These are phyloP conservation scores for Brassica juncea DNA, from an alignment of 345 rosid genomes.

Conservation along the genomic window DNA sequence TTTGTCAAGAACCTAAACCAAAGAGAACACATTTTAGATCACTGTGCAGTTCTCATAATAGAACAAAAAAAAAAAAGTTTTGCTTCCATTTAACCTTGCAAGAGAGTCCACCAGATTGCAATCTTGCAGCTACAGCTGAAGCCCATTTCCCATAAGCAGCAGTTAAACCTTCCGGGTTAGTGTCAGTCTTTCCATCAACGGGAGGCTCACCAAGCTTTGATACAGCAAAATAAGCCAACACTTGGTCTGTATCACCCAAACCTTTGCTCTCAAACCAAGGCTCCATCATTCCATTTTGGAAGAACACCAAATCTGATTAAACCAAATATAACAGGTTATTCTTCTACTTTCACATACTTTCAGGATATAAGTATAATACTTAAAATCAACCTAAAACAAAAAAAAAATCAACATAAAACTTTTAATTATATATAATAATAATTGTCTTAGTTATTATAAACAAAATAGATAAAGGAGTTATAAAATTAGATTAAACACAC, in stretches of 20 bases:
- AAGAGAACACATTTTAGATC: no score
- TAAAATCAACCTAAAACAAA: no score
- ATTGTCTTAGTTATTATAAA: no score
- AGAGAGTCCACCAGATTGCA: conserved; percentile 83
- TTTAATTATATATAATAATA: no score
- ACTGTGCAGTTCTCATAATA: no score
- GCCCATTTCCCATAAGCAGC: conserved; percentile 98
- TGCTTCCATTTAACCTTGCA: conserved; percentile 61
- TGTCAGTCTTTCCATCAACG: conserved; percentile 85
- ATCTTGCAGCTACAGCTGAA: conserved; percentile 72
- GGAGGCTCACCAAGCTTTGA: conserved; percentile 94
- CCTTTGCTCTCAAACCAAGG: conserved; percentile 94
- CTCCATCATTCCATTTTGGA: conserved; percentile 99
- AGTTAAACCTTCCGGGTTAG: conserved; percentile 92
- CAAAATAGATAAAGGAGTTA: no score
- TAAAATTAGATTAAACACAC: no score
- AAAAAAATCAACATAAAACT: no score
- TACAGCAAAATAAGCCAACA: conserved; percentile 87
- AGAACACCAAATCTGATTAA: conserved; percentile 89
- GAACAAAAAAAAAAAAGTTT: no score
- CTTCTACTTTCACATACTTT: no score
- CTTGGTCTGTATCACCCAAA: conserved; percentile 75
- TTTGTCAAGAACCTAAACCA: conserved; percentile 73
- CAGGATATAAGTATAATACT: no score
- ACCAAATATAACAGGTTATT: no score